These are phyloP conservation scores for Albugo laibachii DNA, from an alignment of 352 stramenopile genomes.

Conservation along the genomic window DNA sequence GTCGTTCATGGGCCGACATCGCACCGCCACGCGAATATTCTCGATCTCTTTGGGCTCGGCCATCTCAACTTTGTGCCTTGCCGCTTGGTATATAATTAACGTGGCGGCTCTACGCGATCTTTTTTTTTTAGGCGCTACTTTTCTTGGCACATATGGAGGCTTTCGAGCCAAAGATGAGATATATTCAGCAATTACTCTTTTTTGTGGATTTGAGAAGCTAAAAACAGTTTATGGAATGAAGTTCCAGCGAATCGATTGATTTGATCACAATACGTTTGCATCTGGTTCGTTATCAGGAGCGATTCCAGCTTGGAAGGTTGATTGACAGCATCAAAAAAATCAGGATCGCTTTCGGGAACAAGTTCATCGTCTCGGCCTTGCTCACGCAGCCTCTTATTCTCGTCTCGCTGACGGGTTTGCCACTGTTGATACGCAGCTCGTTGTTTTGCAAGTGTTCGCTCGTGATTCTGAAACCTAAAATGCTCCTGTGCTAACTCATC, in stretches of 20 bases:
- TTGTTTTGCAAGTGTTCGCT: conserved; percentile 74
- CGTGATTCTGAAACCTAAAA: conserved; percentile 82
- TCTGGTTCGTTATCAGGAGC: conserved; percentile 82
- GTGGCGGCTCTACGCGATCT: too few relatives aligned
- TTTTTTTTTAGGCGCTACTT: too few relatives aligned
- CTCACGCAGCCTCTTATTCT: conserved; percentile 74
- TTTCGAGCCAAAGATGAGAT: too few relatives aligned
- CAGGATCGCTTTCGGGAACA: conserved; percentile 63
- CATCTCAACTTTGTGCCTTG: too few relatives aligned
- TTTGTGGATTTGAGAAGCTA: conserved; percentile 78
- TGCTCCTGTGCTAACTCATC: conserved; percentile 94
- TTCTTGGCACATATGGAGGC: too few relatives aligned
- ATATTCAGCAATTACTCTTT: neutral
- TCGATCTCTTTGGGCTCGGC: conserved; percentile 63
- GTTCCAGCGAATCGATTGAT: conserved; percentile 83
- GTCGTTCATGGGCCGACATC: conserved; percentile 81
- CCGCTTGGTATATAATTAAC: too few relatives aligned
- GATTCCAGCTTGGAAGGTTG: conserved; percentile 75
- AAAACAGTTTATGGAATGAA: conserved; percentile 83
- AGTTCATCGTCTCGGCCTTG: conserved; percentile 30
- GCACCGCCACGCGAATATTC: conserved; percentile 85
- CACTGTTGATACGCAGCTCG: conserved; percentile 66
- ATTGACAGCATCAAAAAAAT: conserved; percentile 76
- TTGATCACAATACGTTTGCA: conserved; percentile 85
- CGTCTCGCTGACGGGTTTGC: conserved; percentile 70